Evolutionary conservation across 2,329 filamentous ascomycete species (phyloP), one percentile per base, ranked within the genome.

Genomic region (Coniochaeta hoffmannii): DNA sequence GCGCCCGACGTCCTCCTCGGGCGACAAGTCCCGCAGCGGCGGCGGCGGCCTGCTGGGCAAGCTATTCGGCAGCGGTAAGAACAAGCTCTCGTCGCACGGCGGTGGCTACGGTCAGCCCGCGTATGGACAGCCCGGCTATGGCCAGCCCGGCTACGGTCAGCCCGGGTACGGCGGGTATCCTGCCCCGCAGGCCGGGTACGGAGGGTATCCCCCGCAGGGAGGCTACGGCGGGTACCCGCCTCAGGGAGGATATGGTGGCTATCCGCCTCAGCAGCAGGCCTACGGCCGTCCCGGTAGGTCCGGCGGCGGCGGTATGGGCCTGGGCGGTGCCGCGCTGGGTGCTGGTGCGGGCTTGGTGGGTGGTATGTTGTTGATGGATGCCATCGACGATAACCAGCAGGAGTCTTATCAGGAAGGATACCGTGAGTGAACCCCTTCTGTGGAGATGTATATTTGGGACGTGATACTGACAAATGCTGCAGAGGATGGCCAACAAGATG

Each of bases 341-440:
- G 70, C 89, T 4, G 91, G 90, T 62, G 91, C 87, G 60, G 91
- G 91, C 69, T 66, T 96, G 66, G 64, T 96, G 1, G 92, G 90
- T 62, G 91, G 91, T 55, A 81, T 83, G 59, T 59, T 96, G 64
- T 70, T 96, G 31, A 86, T 79, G 2, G 77, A 87, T 65, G 85
- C 86, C 1, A 76, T 92, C 53, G 73, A 88, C 55, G 81, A 86
- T 58, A 68, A 79, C 50, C 71, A 88, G 61, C 72, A 86, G 57
- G 75, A 82, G 5, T 79, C 81, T 30, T 86, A 83, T 62, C 62
- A 79, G 19, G 68, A 81, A 17, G 79, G 77, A 4, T 75, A 79
- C 57, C 44, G 63, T 65, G 50, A 61, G 63, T 65, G 10, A 12
- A 4, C 26, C 44, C 10, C 7, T 28, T n/a, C 12, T 6, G 24